phyloP scores from a whole-genome alignment of 805 yeast species.

The Kluyveromyces dobzhanskii region DNA sequence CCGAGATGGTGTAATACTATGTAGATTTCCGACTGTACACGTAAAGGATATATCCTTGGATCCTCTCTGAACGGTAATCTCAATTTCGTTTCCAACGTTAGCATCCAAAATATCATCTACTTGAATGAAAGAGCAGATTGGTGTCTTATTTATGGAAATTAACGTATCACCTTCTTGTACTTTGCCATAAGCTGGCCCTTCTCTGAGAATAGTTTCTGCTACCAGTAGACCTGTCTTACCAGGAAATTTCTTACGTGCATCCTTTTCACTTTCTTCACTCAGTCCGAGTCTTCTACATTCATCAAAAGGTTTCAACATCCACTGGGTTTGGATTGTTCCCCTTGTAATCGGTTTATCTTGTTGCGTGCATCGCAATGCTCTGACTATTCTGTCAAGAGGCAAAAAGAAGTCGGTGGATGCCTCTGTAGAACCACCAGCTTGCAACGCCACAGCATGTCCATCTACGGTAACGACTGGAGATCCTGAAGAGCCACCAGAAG shows the following conservation, averaged over 20 bases:
- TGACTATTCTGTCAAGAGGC: constrained; percentile 72
- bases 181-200: constrained; percentile 70
- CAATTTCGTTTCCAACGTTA: constrained; percentile 50
- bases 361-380: constrained; percentile 76
- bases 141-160: constrained; percentile 58
- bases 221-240: constrained; percentile 72
- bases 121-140: constrained; percentile 60
- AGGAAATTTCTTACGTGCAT: constrained; percentile 63
- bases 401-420: constrained; percentile 90
- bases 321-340: constrained; percentile 88
- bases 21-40: constrained; percentile 65
- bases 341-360: constrained; percentile 52
- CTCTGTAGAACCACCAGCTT: constrained; percentile 89
- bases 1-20: constrained; percentile 72
- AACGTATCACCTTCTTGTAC: constrained; percentile 83
- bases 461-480: constrained; percentile 91
- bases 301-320: constrained; percentile 81
- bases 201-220: constrained; percentile 72
- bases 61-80: constrained; percentile 62
- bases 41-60: constrained; percentile 46
- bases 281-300: constrained; percentile 85
- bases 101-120: constrained; percentile 80
- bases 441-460: constrained; percentile 83
- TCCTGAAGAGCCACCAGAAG: constrained; percentile 93
- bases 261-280: constrained; percentile 61